Conservation (phyloP, 176 grass and related monocot species). For the Carex myosuroides region DNA sequence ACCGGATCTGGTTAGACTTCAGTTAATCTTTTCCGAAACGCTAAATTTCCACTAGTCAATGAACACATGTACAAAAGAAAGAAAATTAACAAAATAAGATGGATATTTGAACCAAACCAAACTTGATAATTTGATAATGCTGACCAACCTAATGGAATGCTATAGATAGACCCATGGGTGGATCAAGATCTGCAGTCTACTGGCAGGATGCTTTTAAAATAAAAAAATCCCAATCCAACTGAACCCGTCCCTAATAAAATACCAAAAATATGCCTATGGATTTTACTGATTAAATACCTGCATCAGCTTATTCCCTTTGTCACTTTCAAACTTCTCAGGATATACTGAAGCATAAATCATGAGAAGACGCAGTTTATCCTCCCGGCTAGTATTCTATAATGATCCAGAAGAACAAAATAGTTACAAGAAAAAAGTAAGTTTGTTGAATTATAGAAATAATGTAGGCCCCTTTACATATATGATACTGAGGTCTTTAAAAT, state of each 20-base stretch:
- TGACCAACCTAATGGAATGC: neutral
- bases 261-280: neutral
- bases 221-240: neutral
- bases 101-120: neutral
- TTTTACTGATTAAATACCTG: slow-evolving; percentile 34
- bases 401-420: slow-evolving; percentile 30
- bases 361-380: slow-evolving; percentile 85
- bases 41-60: neutral
- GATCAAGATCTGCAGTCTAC: neutral
- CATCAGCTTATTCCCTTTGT: slow-evolving; percentile 77
- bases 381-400: slow-evolving; percentile 69
- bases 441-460: neutral
- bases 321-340: slow-evolving; percentile 79
- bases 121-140: neutral
- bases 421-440: neutral
- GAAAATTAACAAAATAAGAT: neutral
- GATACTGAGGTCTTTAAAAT: neutral
- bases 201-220: neutral
- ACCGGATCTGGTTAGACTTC: neutral
- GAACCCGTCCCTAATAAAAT: neutral
- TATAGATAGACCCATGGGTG: neutral
- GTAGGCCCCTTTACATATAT: neutral
- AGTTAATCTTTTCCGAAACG: neutral
- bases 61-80: neutral
- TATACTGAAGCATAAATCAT: slow-evolving; percentile 79